Conservation (phyloP, 1,139 yeast species). For the Suhomyces bribrorum region DNA sequence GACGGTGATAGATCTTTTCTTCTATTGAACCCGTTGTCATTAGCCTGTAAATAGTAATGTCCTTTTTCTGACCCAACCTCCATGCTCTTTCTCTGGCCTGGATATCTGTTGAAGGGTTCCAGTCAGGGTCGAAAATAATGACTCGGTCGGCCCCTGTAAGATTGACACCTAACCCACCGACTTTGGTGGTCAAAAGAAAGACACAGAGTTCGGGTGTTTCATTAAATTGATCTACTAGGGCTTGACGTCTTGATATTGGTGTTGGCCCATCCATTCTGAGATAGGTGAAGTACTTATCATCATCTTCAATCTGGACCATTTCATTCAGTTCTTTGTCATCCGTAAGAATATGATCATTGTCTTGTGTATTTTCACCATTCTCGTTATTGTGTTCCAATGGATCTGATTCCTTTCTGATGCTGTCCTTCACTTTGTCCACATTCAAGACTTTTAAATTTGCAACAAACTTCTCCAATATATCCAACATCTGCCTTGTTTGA, state of each 20-base stretch:
- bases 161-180: constrained; percentile 94
- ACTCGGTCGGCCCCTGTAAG: constrained; percentile 95
- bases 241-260: constrained; percentile 72
- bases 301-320: constrained; percentile 1
- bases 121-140: constrained; percentile 93
- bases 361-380: background rate
- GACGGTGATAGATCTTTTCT: constrained; percentile 94
- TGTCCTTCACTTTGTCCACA: constrained; percentile 5
- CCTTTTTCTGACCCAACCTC: constrained; percentile 93
- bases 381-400: background rate
- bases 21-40: constrained; percentile 97
- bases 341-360: too few species aligned
- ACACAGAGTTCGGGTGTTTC: constrained; percentile 56
- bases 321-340: too few species aligned
- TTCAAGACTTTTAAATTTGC: constrained; percentile 37
- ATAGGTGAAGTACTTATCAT: constrained; percentile 39
- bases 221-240: constrained; percentile 79
- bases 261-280: constrained; percentile 96
- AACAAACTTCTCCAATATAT: constrained; percentile 70
- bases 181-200: constrained; percentile 86
- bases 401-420: constrained; percentile 17
- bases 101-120: constrained; percentile 98
- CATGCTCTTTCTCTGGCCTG: constrained; percentile 98
- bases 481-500: constrained; percentile 93
- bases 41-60: constrained; percentile 86